Conservation (phyloP, 306 rosid genomes). For the Fragaria iinumae region DNA sequence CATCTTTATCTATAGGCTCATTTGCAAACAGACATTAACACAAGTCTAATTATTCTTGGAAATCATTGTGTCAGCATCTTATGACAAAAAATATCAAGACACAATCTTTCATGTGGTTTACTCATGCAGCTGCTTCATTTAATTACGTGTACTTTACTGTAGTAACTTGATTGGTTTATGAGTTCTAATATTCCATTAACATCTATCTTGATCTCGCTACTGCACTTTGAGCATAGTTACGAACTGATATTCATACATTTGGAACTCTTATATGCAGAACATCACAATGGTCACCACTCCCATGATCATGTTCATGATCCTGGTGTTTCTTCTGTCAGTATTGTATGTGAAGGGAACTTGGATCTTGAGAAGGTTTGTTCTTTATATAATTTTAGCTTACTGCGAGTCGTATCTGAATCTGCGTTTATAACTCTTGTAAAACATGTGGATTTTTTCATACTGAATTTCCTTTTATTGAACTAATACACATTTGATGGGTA, state of each 20-base stretch:
- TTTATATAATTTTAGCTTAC: not conserved
- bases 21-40: not conserved
- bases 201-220: not conserved
- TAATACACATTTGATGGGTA: conserved; percentile 17
- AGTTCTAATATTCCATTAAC: not conserved
- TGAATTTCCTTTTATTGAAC: not conserved
- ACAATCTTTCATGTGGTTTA: not conserved
- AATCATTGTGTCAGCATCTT: not conserved
- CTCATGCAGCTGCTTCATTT: not conserved
- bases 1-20: not conserved
- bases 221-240: not conserved
- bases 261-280: conserved; percentile 46
- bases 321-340: conserved; percentile 90
- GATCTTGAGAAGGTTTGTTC: conserved; percentile 88
- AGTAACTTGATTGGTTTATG: not conserved
- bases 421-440: not conserved
- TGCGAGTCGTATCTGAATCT: not conserved
- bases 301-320: conserved; percentile 93
- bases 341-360: conserved; percentile 94
- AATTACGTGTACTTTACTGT: not conserved
- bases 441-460: not conserved
- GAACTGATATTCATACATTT: conserved; percentile 18
- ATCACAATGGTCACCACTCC: conserved; percentile 61
- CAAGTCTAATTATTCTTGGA: not conserved
- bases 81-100: too few relatives aligned